Conservation (phyloP, 306 rosid species). For the Herpetospermum pedunculosum region DNA sequence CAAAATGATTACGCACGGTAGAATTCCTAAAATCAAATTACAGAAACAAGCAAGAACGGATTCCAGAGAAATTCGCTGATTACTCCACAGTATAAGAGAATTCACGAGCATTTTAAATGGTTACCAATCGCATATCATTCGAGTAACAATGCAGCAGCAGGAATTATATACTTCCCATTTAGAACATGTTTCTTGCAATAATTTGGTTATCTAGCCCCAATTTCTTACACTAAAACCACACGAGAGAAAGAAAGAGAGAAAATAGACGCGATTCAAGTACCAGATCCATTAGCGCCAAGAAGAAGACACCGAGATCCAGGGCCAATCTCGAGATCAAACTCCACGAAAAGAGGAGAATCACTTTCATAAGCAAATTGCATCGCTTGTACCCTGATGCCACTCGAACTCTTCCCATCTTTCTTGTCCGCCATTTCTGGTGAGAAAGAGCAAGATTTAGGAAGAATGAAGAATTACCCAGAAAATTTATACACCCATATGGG, state of each 20-base stretch:
- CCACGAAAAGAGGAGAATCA: slow-evolving; percentile 54
- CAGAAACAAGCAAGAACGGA: background rate
- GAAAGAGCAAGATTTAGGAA: background rate
- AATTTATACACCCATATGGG: background rate
- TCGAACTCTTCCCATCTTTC: slow-evolving; percentile 3
- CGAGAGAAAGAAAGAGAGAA: background rate
- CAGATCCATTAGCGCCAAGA: slow-evolving; percentile 94
- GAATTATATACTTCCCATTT: too few species aligned
- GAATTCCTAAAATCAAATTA: background rate
- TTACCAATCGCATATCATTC: background rate
- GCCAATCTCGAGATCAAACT: slow-evolving; percentile 50
- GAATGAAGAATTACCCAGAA: background rate
- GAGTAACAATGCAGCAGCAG: background rate
- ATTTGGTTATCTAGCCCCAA: too few species aligned
- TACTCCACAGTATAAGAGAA: background rate
- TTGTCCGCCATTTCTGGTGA: slow-evolving; percentile 38
- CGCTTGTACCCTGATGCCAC: slow-evolving; percentile 44
- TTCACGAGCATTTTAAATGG: background rate
- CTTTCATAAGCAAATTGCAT: slow-evolving; percentile 70
- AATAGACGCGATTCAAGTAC: slow-evolving; percentile 18
- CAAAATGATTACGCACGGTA: background rate
- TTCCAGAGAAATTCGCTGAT: background rate
- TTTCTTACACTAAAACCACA: background rate
- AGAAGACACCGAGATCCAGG: slow-evolving; percentile 95
- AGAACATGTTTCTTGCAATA: too few species aligned